Evolutionary conservation across 2,329 filamentous ascomycete species (phyloP).

Genomic region (Fusarium haematococcum): DNA sequence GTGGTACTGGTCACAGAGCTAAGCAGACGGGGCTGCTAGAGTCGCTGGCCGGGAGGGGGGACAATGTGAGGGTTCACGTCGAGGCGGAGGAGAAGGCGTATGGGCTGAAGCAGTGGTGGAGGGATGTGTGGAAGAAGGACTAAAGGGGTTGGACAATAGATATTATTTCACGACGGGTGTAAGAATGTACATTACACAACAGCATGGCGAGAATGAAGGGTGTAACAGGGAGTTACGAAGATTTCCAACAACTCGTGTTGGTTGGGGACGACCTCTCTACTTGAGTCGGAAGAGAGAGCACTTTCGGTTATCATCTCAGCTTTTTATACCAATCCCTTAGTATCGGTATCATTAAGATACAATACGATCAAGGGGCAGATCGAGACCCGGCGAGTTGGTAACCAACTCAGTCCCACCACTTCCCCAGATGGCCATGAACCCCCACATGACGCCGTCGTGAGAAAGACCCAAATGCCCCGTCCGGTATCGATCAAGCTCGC

Average conservation of each 20-base stretch:
- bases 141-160: not conserved
- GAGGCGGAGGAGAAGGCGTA: conserved; percentile 83
- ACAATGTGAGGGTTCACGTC: conserved; percentile 70
- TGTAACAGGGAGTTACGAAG: not conserved
- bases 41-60: conserved; percentile 62
- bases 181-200: not conserved
- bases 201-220: not conserved
- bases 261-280: not conserved
- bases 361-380: not conserved
- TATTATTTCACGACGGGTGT: not conserved
- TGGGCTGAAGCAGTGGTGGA: conserved; percentile 91
- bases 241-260: not conserved
- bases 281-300: not conserved
- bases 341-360: not conserved
- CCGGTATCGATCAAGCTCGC: not conserved
- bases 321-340: not conserved
- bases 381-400: not conserved
- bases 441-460: conserved; percentile 12
- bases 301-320: no score
- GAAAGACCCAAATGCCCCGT: not conserved
- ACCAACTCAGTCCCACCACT: not conserved
- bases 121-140: conserved; percentile 73
- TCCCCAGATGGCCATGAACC: conserved; percentile 1
- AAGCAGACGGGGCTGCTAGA: conserved; percentile 67
- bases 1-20: conserved; percentile 47